Evolutionary conservation across 352 stramenopile genomes (phyloP), one percentile per base, ranked within the genome.

Genomic region (Thraustochytrium striatum): DNA sequence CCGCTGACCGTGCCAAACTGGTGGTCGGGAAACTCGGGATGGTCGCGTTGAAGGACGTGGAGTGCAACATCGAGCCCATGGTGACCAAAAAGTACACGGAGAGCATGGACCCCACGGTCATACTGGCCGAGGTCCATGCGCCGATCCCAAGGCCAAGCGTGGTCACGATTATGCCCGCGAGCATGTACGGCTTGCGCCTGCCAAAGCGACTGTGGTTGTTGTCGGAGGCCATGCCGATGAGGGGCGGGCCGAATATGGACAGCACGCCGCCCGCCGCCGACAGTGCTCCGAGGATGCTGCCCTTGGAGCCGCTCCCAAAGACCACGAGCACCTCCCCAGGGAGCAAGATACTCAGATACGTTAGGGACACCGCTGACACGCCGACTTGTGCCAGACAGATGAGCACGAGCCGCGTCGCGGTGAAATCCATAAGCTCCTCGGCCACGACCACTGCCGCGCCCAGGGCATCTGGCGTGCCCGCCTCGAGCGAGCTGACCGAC

Each of bases 31-130:
- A 30, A 30, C 36, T 43, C 0, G 65, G 65, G 35, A 75, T 75
- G 21, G 65, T 75, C 5, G 65, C 65, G 41, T 75, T 75, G 41
- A 75, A 75, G 7, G 65, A 39, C 5, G 65, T 75, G 11, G 65
- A 43, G 50, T 36, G 39, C 9, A 75, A 43, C 11, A 75, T 32
- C n/a, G 8, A 8, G 65, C 65, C 65, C 2, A 75, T 25, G n/a
- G 25, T 43, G 36, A 9, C 21, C 3, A 58, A 1, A 3, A 75
- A 61, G 41, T 75, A 62, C 21, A 75, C 25, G 35, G 30, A 16
- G 16, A 13, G 8, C n/a, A 61, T 39, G 16, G 65, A 21, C 0
- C n/a, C 39, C 44, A 75, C 38, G 41, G 13, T 44, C 0, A 61
- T 28, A 0, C 41, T 16, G 43, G 1, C 9, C 13, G 16, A 13